phyloP scores from a whole-genome alignment of 345 rosid genomes.

The Gossypium herbaceum region DNA sequence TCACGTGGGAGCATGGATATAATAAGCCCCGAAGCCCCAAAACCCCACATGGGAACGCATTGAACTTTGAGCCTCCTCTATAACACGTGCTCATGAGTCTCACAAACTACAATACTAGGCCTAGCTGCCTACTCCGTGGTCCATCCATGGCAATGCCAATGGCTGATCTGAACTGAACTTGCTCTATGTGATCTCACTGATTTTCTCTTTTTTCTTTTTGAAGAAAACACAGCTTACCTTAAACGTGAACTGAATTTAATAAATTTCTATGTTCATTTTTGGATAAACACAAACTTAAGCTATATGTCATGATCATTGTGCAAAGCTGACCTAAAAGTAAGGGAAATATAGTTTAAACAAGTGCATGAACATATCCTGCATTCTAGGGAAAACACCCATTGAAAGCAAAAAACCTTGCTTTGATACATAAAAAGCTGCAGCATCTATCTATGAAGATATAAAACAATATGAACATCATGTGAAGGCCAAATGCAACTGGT shows the following conservation, averaged over 20 bases:
- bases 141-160: background rate
- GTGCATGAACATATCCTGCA: background rate
- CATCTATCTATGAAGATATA: background rate
- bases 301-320: background rate
- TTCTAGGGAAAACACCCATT: background rate
- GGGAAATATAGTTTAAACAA: background rate
- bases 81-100: slow-evolving; percentile 17
- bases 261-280: background rate
- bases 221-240: background rate
- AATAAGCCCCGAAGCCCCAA: slow-evolving; percentile 16
- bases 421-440: slow-evolving; percentile 5
- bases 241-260: background rate
- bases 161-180: background rate
- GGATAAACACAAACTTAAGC: background rate
- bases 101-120: background rate
- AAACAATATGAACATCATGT: background rate
- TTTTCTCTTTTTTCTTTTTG: background rate
- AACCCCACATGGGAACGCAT: slow-evolving; percentile 33
- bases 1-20: slow-evolving; percentile 29
- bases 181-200: background rate
- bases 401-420: background rate
- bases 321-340: slow-evolving; percentile 4
- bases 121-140: background rate
- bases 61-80: slow-evolving; percentile 25
- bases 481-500: slow-evolving; percentile 6